Base-by-base conservation (phyloP, 139 green algal species). In the Picochlorum sp. region DNA sequence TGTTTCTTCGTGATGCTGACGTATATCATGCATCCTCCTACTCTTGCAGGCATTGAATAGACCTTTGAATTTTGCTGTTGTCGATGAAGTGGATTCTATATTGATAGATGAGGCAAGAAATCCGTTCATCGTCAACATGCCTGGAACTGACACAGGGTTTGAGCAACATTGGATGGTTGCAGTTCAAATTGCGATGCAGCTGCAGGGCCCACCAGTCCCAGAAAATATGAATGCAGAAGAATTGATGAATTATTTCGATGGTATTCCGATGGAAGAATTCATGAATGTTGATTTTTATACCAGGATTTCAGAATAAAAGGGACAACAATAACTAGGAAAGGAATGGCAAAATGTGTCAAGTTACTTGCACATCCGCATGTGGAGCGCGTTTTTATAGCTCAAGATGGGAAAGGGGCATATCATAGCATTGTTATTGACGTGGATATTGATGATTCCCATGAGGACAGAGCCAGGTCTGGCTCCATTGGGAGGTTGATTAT, bases 51-150 rank as follows among this genome's bases (percentile, higher is more conserved):
- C 68, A 14, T 62, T 86, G 11, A 66, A 65, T 15, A 59, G 75
- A 16, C 72, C 76, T 4, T 71, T 94, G 34, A 26, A 88, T 69
- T 96, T 79, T 67, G 86, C 82, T 18, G 83, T 98, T 11, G 81
- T 98, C 8, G 86, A 94, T 56, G 86, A 94, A 68, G 86, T 87
- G 8, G 86, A 94, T 72, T 84, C 73, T 3, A 63, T 94, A 23
- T 67, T 94, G 28, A 88, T 94, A n/a, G 86, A 93, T 58, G 80
- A 91, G 24, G 79, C 74, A 26, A 51, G 74, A 45, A 90, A 79
- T 45, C 86, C 86, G 2, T 69, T 93, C 10, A 71, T 90, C 21
- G 76, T 91, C 37, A 72, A 47, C 14, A 18, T 44, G 2, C 34
- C 55, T 11, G 21, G 26, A 24, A 59, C 23, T 34, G 23, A 38